Evolutionary conservation across 139 green algal species (phyloP), one percentile per base, ranked within the genome.

Genomic region (Coelastrella sp.): DNA sequence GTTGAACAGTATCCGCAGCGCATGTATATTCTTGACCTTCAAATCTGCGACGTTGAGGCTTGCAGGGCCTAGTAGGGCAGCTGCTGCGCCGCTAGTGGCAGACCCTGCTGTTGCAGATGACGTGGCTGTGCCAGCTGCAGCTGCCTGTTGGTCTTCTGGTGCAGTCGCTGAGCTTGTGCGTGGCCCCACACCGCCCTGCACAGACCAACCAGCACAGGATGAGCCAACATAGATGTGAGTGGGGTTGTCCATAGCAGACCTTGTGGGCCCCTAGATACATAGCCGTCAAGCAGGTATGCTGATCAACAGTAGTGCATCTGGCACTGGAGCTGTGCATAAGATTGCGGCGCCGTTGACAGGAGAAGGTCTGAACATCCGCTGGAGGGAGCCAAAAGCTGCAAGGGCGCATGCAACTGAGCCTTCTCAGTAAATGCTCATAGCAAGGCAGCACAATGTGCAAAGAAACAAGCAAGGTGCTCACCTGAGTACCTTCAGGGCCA

Each of bases 1-100:
- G 32, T 97, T 97, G 93, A 99, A 98, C 74, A 99, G 91, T 4
- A 96, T 96, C 22, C 95, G 94, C 92, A 99, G 93, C 56, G 83
- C 90, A 5, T 86, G 95, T 22, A 99, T 92, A 66, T 98, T 98
- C 79, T 97, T 97, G 10, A 95, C 80, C 0, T 65, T 65, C 11
- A 84, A 68, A 56, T 65, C n/a, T 77, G 71, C 14, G 65, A 60
- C 68, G 68, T 57, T 85, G 11, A 73, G 22, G 79, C 57, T 85
- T 2, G 17, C 79, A 4, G 79, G 57, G 17, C 61, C 61, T 5
- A 86, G 80, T n/a, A 61, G 61, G 19, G 81, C 81, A 10, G 81
- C 22, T 13, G 57, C 81, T 13, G 81, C 81, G 23, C 7, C 23
- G 23, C 23, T 58, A 58, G 11, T 58, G 22, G 22, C 23, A 23